Evolutionary conservation across 2,329 filamentous ascomycete genomes (phyloP).

Genomic region (Penicillium sp.): DNA sequence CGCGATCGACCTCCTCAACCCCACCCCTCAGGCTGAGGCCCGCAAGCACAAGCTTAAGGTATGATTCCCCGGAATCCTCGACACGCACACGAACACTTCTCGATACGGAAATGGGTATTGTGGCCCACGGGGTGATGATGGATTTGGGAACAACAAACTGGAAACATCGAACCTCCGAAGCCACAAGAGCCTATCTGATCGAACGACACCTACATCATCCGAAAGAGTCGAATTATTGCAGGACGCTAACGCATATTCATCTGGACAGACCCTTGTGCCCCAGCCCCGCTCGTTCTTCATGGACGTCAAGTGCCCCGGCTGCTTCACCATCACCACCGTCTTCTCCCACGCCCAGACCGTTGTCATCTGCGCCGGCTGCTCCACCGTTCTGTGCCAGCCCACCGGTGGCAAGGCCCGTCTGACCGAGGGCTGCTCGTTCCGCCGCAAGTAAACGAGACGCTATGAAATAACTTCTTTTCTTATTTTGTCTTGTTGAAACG

Average conservation of each 20-base stretch:
- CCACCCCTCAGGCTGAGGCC: slow-evolving; percentile 93
- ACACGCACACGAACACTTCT: slow-evolving; percentile 9
- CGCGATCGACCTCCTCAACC: slow-evolving; percentile 99
- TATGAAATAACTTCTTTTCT: slow-evolving; percentile 25
- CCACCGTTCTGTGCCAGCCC: slow-evolving; percentile 98
- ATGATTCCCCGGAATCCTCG: slow-evolving; percentile 41
- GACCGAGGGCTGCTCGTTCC: slow-evolving; percentile 99
- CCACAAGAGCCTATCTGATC: neutral
- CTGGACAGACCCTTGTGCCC: slow-evolving; percentile 81
- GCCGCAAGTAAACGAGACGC: slow-evolving; percentile 80
- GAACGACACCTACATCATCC: neutral
- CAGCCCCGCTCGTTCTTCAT: slow-evolving; percentile 99
- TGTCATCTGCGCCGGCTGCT: slow-evolving; percentile 99
- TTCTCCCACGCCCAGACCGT: slow-evolving; percentile 99
- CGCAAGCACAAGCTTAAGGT: slow-evolving; percentile 99
- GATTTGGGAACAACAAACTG: neutral
- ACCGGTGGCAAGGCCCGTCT: slow-evolving; percentile 98
- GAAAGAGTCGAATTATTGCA: neutral
- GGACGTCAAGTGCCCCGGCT: slow-evolving; percentile 99
- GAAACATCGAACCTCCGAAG: neutral
- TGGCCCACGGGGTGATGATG: neutral
- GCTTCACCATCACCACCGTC: slow-evolving; percentile 99
- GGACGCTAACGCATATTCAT: slow-evolving; percentile 1
- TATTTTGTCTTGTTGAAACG: slow-evolving; percentile 31
- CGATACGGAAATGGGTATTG: slow-evolving; percentile 1